A percentile compares a stretch with the other conserved stretches of the same genome.
Evolutionary conservation across 1,284 basidiomycete genomes (phyloP).

Genomic region (Ustilago cynodontis): DNA sequence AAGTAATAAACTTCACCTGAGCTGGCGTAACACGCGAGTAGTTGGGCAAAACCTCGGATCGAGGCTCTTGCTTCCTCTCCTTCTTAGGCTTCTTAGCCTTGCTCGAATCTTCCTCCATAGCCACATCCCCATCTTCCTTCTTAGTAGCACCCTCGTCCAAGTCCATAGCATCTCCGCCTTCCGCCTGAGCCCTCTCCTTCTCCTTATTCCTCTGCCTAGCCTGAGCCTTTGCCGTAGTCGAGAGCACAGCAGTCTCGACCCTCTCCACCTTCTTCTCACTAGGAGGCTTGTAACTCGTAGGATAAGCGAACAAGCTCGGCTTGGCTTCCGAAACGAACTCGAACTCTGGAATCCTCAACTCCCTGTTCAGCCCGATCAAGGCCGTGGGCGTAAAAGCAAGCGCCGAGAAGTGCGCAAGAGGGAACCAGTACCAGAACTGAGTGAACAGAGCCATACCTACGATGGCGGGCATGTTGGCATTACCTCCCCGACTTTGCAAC

Average conservation of each 20-base stretch:
- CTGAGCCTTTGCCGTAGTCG: conserved; percentile 68
- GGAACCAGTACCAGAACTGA: conserved; percentile 71
- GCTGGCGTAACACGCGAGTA: conserved; percentile 92
- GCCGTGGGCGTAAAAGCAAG: conserved; percentile 69
- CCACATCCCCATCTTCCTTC: conserved; percentile 48
- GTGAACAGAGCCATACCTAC: conserved; percentile 70
- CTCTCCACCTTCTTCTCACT: conserved; percentile 68
- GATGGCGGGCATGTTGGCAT: conserved; percentile 67
- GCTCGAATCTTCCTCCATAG: conserved; percentile 56
- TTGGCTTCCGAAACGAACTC: conserved; percentile 65
- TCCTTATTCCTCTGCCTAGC: conserved; percentile 67
- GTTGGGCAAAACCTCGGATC: conserved; percentile 83
- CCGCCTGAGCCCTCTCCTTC: conserved; percentile 57
- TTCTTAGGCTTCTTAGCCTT: conserved; percentile 46
- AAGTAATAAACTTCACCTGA: conserved; percentile 85
- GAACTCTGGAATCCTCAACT: conserved; percentile 64
- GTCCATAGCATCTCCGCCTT: conserved; percentile 62
- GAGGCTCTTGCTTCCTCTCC: conserved; percentile 79
- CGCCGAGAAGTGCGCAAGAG: conserved; percentile 67
- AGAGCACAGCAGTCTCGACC: conserved; percentile 68
- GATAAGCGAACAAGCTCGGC: conserved; percentile 68
- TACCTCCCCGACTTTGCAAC: conserved; percentile 64
- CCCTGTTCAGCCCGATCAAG: conserved; percentile 65
- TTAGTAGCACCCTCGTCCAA: conserved; percentile 49
- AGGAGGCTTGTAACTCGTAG: conserved; percentile 60